Evolutionary conservation across 176 grass and related monocot species (phyloP), one percentile per base, ranked within the genome.

Genomic region (Avena insularis): DNA sequence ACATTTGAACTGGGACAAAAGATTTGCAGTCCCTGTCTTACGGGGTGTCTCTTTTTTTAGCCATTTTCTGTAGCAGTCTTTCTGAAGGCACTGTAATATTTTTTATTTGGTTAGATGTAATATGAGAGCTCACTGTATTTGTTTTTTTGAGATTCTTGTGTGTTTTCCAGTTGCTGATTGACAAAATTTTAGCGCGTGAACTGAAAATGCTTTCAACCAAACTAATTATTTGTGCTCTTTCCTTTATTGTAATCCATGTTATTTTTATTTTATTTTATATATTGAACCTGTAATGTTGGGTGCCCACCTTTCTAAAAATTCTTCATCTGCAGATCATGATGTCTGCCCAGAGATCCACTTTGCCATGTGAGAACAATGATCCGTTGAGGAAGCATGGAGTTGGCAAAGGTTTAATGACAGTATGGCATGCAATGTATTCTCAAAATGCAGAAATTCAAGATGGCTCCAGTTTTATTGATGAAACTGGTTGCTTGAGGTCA

Each of bases 381-480:
- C 80, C 81, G 86, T 54, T 88, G 78, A 89, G 70, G 87, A 99
- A 96, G 70, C 91, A 99, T 90, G 97, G 97, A 83, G 87, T 82
- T 50, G 97, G 97, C 82, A 99, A 99, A 94, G 97, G 97, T 82
- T 83, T 99, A 77, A 99, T 99, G 94, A 96, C 97, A 75, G 93
- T 99, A 33, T 99, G 97, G 97, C 87, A 62, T 79, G 87, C 87
- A 73, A 99, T 91, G 83, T 92, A 94, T 93, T 88, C 94, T 17
- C 74, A 82, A 74, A 85, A 61, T 51, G 8, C 85, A 14, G 51
- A 90, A n/a, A 92, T 92, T 58, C 92, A 90, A 83, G 78, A 61
- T n/a, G 70, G 54, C 36, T 55, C 83, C n/a, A 87, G 77, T 86
- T 93, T 90, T 19, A 83, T 94, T 81, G 91, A 86, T 71, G 85